Base-by-base conservation (phyloP, 2,329 filamentous ascomycete genomes). In the Sclerotinia trifoliorum region DNA sequence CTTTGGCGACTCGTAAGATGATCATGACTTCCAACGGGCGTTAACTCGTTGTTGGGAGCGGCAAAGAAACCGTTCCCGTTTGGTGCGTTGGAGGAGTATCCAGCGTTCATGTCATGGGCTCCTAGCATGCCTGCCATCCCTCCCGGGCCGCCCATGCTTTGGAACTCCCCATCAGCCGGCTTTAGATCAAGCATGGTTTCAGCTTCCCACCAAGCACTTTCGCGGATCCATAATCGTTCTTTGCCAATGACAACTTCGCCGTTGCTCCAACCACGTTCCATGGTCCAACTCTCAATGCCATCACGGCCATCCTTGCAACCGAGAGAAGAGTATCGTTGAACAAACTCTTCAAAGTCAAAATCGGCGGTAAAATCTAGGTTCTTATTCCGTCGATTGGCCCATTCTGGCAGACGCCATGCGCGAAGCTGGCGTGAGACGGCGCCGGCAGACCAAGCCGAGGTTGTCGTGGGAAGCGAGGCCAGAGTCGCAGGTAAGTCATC, bases 231-330 rank as follows among this genome's bases (percentile, higher is more conserved):
- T 54, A 99, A 88, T 44, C 95, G 91, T 79, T 98, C 93, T 68
- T 88, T 89, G 67, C 95, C 95, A 44, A 98, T 84, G 6, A 97
- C 88, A 2, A 98, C 93, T 80, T 98, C 95, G 51, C 95, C 95
- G 74, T 99, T 99, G 80, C 93, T 97, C 95, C 95, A 99, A 1
- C 95, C 95, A 69, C 95, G 89, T 80, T 98, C 94, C 62, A 98
- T 85, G 68, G 96, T 85, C 93, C 94, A 99, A 75, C 86, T 96
- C 77, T 98, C 93, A 65, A 97, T 93, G 60, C 94, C 95, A 71
- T 99, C 95, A 71, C 88, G 88, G 68, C 95, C 95, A 72, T 96
- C 93, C 74, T 90, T 87, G 78, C 95, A 99, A 19, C 95, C 95
- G 0, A 99, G 85, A 7, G 87, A 83, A 6, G 88, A 83, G 77